These are phyloP conservation scores for Lentinula lateritia DNA, from an alignment of 768 basidiomycete genomes.

Conservation along the genomic window DNA sequence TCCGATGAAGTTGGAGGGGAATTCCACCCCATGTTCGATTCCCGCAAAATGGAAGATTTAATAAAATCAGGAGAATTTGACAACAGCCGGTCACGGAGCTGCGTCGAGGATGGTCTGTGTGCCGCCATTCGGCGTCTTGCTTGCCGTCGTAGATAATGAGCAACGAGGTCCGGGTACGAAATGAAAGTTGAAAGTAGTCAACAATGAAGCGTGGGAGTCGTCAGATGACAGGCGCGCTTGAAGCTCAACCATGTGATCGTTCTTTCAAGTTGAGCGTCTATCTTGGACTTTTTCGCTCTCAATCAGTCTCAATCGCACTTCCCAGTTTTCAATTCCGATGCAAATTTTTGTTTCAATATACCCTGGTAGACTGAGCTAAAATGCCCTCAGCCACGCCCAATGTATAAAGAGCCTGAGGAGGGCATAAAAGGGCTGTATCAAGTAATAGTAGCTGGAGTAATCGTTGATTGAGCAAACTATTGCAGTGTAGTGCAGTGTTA, in stretches of 20 bases:
- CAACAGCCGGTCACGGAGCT: conserved; percentile 53
- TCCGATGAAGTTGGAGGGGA: conserved; percentile 35
- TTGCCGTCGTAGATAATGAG: neutral
- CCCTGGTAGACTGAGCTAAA: too few species aligned
- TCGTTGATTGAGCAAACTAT: too few species aligned
- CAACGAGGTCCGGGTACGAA: neutral
- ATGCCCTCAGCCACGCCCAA: too few species aligned
- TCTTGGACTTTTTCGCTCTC: too few species aligned
- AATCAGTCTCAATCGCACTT: too few species aligned
- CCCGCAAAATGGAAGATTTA: conserved; percentile 56
- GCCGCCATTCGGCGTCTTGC: conserved; percentile 7
- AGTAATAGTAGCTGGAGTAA: too few species aligned
- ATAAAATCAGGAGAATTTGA: conserved; percentile 60
- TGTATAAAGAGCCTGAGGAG: too few species aligned
- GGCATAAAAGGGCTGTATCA: too few species aligned
- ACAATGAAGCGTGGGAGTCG: conserved; percentile 1
- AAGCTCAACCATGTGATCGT: neutral
- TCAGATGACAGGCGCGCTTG: conserved; percentile 1
- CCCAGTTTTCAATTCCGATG: too few species aligned
- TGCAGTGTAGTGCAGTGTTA: too few species aligned
- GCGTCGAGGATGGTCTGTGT: conserved; percentile 33
- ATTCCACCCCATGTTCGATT: conserved; percentile 62
- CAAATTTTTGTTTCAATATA: too few species aligned
- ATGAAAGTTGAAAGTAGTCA: neutral
- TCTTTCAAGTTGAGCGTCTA: too few species aligned